Evolutionary conservation across 192 early-diverging fungal species (phyloP), one percentile per base, ranked within the genome.

Genomic region (Jimgerdemannia lactiflua): DNA sequence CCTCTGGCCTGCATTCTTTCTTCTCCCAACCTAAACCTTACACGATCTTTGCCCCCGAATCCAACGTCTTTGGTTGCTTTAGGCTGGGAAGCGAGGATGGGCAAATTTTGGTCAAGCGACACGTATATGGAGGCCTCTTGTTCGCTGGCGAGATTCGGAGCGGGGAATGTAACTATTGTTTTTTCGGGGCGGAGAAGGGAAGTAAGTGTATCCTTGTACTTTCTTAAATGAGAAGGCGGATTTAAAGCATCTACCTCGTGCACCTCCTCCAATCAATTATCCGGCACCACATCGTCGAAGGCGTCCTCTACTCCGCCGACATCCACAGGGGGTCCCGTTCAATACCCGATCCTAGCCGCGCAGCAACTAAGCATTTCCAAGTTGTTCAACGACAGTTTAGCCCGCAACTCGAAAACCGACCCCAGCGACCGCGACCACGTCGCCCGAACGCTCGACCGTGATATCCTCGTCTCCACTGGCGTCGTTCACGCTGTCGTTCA

Each of bases 241-340:
- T 29, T 29, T 29, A 29, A 29, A 29, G 29, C 29, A 29, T 29
- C 29, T 29, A 29, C 29, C 29, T 29, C 29, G 29, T 29, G 29
- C 29, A 29, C 29, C 89, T 89, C 18, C 74, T 92, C 42, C 77
- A 83, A 65, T 77, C 81, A 17, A 76, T 92, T 18, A 73, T 90
- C 3, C 78, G 79, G 9, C 87, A 90, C 69, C 87, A 92, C 69
- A 78, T 87, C 18, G 74, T 84, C 11, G 39, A 85, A 2, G 4
- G 11, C 11, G 49, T 54, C 4, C 49, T 54, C 49, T 54, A 54
- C 49, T 54, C 49, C 11, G 73, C 78, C 19, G 88, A 88, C 69
- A 54, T 54, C 11, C 49, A 4, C 4, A 11, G 11, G 49, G 4
- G 4, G 11, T n/a, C 11, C 4, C 49, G 11, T 11, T 11, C 4